phyloP scores from a whole-genome alignment of 257 asterid species.

The Cordia subcordata region DNA sequence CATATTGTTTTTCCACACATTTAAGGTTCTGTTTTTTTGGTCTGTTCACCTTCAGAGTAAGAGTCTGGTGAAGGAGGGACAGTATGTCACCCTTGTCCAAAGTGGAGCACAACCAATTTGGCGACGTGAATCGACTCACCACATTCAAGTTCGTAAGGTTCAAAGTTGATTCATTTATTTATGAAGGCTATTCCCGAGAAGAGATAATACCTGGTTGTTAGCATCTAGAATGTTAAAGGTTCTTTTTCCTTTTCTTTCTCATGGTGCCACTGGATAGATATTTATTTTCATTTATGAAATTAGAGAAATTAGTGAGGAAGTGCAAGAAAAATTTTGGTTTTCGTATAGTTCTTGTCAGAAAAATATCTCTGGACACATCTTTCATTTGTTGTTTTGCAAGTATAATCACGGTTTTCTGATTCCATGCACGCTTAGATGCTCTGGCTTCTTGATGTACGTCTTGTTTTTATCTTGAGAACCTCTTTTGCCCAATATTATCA shows the following conservation, averaged over 20 bases:
- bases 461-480: too few relatives aligned
- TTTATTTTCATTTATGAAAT: background rate
- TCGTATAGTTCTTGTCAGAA: background rate
- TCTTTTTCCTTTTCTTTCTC: background rate
- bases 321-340: background rate
- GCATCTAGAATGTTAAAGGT: background rate
- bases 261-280: background rate
- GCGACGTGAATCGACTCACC: constrained; percentile 93
- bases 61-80: constrained; percentile 68
- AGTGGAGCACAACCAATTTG: constrained; percentile 99
- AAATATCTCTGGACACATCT: too few relatives aligned
- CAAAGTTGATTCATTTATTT: constrained; percentile 41
- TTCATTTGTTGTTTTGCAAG: too few relatives aligned
- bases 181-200: background rate
- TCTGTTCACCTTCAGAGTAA: constrained; percentile 40
- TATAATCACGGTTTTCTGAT: too few relatives aligned
- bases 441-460: too few relatives aligned
- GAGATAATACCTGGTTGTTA: constrained; percentile 8
- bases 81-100: constrained; percentile 87
- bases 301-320: background rate
- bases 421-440: too few relatives aligned
- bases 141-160: constrained; percentile 90
- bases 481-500: too few relatives aligned
- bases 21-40: constrained; percentile 1
- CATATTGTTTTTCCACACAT: background rate